Percentiles rank a stretch among this genome's conserved stretches.
Evolutionary conservation across 331 rosid species (phyloP).

Genomic region (Acacia pycnantha): DNA sequence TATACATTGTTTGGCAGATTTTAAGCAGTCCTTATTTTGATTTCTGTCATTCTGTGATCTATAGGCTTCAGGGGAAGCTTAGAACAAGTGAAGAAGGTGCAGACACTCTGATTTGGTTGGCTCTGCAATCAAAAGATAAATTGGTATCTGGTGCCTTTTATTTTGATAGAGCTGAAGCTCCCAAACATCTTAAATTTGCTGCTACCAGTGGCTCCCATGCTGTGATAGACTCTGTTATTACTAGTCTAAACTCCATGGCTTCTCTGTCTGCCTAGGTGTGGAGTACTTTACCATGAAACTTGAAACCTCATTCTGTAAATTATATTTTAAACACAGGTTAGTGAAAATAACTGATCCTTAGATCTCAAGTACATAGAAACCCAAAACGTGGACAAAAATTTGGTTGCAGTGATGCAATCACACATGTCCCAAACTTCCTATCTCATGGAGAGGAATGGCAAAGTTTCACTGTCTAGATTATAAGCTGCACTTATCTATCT

Average conservation of each 20-base stretch:
- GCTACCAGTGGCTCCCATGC: constrained; percentile 70
- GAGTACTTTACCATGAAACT: neutral
- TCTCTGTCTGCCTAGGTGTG: constrained; percentile 30
- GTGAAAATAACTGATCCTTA: neutral
- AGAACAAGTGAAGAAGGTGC: constrained; percentile 93
- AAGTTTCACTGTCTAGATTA: neutral
- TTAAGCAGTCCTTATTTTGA: neutral
- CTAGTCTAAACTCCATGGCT: constrained; percentile 54
- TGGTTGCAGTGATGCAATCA: neutral
- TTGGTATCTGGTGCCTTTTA: constrained; percentile 72
- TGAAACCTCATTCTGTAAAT: neutral
- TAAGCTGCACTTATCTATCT: neutral
- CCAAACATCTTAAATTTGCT: constrained; percentile 69
- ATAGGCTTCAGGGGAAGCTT: constrained; percentile 71
- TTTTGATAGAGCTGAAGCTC: constrained; percentile 87
- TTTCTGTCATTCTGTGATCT: constrained; percentile 5
- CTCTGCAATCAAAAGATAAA: constrained; percentile 82
- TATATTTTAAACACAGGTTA: neutral
- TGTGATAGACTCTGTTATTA: constrained; percentile 46
- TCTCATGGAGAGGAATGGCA: neutral
- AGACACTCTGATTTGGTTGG: constrained; percentile 81
- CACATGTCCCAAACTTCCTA: neutral
- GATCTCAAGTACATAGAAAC: neutral
- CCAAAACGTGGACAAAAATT: neutral
- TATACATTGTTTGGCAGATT: neutral